These are phyloP conservation scores for Ilex aquifolium DNA, from an alignment of 257 asterid species.

Conservation along the genomic window DNA sequence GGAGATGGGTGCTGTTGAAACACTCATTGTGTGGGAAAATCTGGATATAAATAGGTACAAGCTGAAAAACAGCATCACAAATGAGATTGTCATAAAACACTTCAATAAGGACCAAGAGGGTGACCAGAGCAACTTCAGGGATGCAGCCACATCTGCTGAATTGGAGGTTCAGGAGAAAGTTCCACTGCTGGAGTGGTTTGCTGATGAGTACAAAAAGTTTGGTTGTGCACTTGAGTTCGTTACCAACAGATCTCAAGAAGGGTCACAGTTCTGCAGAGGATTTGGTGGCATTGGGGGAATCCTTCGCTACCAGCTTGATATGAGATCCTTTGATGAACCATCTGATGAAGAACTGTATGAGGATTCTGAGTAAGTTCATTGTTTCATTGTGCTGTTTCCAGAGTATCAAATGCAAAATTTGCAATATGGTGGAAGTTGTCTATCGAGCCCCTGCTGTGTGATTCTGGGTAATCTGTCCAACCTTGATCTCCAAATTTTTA, in stretches of 20 bases:
- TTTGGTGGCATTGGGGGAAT: no score
- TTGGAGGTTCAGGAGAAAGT: slow-evolving; percentile 52
- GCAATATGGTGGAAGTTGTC: slow-evolving; percentile 9
- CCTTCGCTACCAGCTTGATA: slow-evolving; percentile 45
- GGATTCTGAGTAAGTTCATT: slow-evolving; percentile 37
- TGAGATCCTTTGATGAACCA: slow-evolving; percentile 50
- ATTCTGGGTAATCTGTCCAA: no score
- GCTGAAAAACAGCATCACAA: slow-evolving; percentile 39
- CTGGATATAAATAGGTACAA: slow-evolving; percentile 38
- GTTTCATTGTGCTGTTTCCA: neutral
- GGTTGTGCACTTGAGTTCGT: slow-evolving; percentile 21
- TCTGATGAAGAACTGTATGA: slow-evolving; percentile 40
- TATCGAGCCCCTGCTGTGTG: slow-evolving; percentile 14
- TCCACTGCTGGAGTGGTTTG: slow-evolving; percentile 60
- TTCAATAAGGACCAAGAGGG: slow-evolving; percentile 44
- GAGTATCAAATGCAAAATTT: neutral
- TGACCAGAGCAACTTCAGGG: slow-evolving; percentile 49
- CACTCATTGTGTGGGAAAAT: slow-evolving; percentile 56
- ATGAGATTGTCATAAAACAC: slow-evolving; percentile 37
- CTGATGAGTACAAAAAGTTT: slow-evolving; percentile 49
- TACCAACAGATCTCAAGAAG: no score
- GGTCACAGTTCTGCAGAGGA: no score
- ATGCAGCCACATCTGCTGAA: slow-evolving; percentile 27
- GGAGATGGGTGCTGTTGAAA: slow-evolving; percentile 67
- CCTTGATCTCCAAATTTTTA: no score